A percentile compares a stretch with the other conserved stretches of the same genome.
Conservation (phyloP, 306 rosid species). For the Malus orientalis region DNA sequence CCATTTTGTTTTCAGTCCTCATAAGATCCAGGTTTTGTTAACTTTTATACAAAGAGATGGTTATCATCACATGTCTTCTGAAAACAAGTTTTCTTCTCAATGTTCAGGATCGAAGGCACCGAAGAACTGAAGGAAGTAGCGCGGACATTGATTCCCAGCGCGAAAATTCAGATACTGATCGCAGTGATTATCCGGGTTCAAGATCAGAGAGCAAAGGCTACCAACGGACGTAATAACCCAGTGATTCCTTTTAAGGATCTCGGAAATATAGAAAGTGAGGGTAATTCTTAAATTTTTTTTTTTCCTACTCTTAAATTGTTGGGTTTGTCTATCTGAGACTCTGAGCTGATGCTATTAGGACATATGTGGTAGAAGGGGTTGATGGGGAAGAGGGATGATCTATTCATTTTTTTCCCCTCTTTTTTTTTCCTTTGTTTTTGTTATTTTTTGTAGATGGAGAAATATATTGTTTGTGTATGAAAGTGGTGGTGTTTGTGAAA, state of each 20-base stretch:
- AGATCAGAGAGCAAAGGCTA: constrained; percentile 51
- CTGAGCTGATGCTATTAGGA: constrained; percentile 11
- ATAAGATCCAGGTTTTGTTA: neutral
- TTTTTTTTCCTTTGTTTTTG: constrained; percentile 10
- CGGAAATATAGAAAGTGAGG: constrained; percentile 35
- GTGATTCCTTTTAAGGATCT: constrained; percentile 24
- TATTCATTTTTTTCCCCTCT: neutral
- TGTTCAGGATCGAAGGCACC: constrained; percentile 74
- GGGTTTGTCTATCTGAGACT: constrained; percentile 26
- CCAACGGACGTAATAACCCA: constrained; percentile 24
- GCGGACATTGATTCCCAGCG: constrained; percentile 68
- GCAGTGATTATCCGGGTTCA: constrained; percentile 56
- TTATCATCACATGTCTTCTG: neutral
- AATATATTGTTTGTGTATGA: constrained; percentile 44
- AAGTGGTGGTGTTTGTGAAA: constrained; percentile 37
- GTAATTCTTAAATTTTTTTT: constrained; percentile 16
- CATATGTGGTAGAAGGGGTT: constrained; percentile 17
- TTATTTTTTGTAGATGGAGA: constrained; percentile 40
- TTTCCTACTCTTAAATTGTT: constrained; percentile 28
- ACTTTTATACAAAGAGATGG: neutral
- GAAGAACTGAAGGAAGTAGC: constrained; percentile 59
- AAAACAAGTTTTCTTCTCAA: neutral
- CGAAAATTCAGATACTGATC: constrained; percentile 69
- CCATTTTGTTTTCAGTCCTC: neutral
- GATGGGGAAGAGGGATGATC: constrained; percentile 23